Percentiles rank a stretch among this genome's conserved stretches.
These are phyloP conservation scores for Trifolium pratense DNA, from an alignment of 306 rosid species.

Conservation along the genomic window DNA sequence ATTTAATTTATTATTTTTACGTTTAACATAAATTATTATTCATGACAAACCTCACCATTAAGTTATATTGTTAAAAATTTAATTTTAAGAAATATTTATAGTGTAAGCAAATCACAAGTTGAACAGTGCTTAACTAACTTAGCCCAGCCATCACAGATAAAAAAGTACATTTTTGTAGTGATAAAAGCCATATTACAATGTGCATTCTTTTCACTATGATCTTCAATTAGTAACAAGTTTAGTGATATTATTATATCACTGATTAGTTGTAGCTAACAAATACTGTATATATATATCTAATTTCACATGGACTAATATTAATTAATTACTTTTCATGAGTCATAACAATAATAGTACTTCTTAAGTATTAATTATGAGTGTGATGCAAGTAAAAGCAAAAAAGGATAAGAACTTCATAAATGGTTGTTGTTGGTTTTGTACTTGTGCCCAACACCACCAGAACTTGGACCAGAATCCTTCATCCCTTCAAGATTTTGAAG, in stretches of 20 bases:
- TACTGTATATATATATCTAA: too few species aligned
- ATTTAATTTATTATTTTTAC: too few species aligned
- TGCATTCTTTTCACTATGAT: neutral
- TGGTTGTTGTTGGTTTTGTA: conserved; percentile 1
- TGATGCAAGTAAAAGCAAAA: conserved; percentile 21
- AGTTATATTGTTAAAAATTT: too few species aligned
- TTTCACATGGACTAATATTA: neutral
- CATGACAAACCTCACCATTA: too few species aligned
- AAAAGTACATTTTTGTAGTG: too few species aligned
- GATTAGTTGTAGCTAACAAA: neutral
- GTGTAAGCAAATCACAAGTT: too few species aligned
- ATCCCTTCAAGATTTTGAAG: conserved; percentile 22
- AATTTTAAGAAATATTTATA: too few species aligned
- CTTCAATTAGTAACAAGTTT: neutral
- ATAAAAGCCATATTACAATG: too few species aligned
- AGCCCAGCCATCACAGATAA: too few species aligned
- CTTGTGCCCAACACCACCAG: conserved; percentile 51
- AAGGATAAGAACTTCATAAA: neutral
- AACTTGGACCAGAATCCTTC: conserved; percentile 54
- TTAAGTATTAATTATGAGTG: neutral
- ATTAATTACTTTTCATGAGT: neutral
- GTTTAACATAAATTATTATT: too few species aligned
- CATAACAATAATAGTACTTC: neutral
- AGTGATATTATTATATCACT: neutral
- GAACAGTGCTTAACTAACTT: too few species aligned